A percentile compares a stretch with the other conserved stretches of the same genome.
Conservation (phyloP, 306 rosid genomes). For the Vigna reflexopilosa region DNA sequence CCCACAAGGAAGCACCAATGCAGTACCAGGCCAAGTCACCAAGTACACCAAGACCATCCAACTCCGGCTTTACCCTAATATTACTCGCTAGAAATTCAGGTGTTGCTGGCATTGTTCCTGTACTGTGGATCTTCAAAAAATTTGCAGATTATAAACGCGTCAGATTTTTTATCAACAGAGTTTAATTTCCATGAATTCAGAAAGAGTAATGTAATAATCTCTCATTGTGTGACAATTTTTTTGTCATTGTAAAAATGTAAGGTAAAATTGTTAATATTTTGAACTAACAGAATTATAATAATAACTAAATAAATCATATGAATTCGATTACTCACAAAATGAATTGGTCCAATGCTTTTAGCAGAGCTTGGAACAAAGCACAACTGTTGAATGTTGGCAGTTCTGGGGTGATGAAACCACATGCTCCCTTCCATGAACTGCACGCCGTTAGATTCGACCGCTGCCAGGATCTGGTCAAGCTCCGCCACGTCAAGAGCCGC, state of each 20-base stretch:
- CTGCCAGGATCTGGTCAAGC: conserved; percentile 73
- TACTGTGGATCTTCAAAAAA: conserved; percentile 67
- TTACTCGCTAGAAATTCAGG: conserved; percentile 59
- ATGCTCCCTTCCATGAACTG: conserved; percentile 86
- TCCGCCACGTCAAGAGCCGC: conserved; percentile 64
- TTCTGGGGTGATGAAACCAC: conserved; percentile 95
- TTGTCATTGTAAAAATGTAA: no score
- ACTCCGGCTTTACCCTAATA: conserved; percentile 71
- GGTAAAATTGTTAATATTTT: no score
- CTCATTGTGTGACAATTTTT: not conserved
- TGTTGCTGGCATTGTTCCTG: conserved; percentile 57
- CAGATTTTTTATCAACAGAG: not conserved
- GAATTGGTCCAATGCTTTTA: conserved; percentile 48
- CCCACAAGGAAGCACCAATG: conserved; percentile 79
- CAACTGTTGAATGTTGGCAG: conserved; percentile 60
- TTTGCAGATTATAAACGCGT: not conserved
- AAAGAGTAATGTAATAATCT: not conserved
- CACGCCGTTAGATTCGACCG: conserved; percentile 68
- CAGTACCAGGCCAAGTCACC: conserved; percentile 85
- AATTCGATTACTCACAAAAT: conserved; percentile 52
- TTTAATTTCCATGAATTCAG: not conserved
- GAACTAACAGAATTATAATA: no score
- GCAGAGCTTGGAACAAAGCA: conserved; percentile 49
- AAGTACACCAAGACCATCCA: conserved; percentile 77
- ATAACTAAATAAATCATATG: not conserved